Conservation (phyloP, 352 stramenopile genomes). For the Pythium vanterpoolii region DNA sequence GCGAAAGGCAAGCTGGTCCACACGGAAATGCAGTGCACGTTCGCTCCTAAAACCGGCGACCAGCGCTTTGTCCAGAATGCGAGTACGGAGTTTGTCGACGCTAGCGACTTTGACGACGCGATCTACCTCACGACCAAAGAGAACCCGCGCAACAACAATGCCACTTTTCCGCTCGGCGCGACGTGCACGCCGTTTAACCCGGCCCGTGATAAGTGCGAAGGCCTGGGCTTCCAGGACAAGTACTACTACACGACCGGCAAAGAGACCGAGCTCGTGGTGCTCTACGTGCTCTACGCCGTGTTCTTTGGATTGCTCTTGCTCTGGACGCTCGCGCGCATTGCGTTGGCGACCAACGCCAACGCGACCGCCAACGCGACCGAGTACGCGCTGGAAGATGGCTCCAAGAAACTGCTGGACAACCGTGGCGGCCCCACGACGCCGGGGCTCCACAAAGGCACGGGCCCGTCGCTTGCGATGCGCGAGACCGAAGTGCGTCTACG, state of each 20-base stretch:
- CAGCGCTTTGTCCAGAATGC: conserved; percentile 23
- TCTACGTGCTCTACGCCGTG: conserved; percentile 27
- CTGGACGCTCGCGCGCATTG: conserved; percentile 12
- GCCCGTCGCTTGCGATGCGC: conserved; percentile 21
- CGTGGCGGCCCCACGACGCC: conserved; percentile 24
- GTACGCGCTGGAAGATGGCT: conserved; percentile 21
- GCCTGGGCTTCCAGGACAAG: conserved; percentile 6
- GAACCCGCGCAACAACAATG: conserved; percentile 31
- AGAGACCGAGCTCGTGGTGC: conserved; percentile 18
- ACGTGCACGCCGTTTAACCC: conserved; percentile 8
- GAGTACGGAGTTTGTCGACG: background rate
- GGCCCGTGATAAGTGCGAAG: background rate
- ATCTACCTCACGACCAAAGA: conserved; percentile 18
- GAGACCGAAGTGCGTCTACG: conserved; percentile 25
- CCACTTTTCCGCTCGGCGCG: conserved; percentile 20
- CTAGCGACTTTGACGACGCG: conserved; percentile 2
- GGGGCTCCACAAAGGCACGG: conserved; percentile 7
- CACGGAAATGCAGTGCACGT: conserved; percentile 23
- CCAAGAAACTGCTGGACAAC: conserved; percentile 29
- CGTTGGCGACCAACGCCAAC: background rate
- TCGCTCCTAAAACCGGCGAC: conserved; percentile 10
- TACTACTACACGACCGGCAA: conserved; percentile 25
- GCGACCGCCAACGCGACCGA: no score
- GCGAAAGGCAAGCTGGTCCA: conserved; percentile 10
- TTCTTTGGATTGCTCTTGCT: conserved; percentile 20